Base-by-base conservation (phyloP, 805 yeast species). In the Zygoascus ofunaensis region DNA sequence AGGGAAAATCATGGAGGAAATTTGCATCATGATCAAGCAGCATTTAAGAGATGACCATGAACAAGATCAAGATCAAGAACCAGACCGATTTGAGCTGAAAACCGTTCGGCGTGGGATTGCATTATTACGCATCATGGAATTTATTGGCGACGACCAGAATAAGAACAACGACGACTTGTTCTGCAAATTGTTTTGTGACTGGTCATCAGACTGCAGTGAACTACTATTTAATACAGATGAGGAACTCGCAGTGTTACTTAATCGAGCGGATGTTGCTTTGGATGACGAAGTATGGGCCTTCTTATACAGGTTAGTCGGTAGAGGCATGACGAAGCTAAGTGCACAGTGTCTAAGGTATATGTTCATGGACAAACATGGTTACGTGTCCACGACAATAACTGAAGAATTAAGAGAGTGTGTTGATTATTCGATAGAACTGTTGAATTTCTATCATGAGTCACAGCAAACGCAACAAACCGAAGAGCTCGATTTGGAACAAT, bases 401-500 rank as follows among this genome's bases (percentile, higher is more conserved):
- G 17, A 24, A 4, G 21, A 14, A 20, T 24, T 37, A 12, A 17
- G 23, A 7, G 49, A 52, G 14, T 45, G 49, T 18, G 21, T 50
- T n/a, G 36, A 41, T 2, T 36, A 23, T 15, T 52, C 55, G 14
- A 45, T 49, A 21, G 33, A 50, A 12, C 47, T 59, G 2, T 45
- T 58, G 5, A 43, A 44, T 18, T 36, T 58, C 14, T 58, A 61
- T 30, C 19, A 12, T 3, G 20, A 37, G 7, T 19, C 39, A 8
- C 15, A 23, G 61, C 63, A 17, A 55, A 54, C 15, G 34, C 41
- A 5, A 38, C 41, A 22, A 45, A 43, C 14, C 38, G 30, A 26
- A 8, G 33, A 44, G 12, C 36, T 39, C 18, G 45, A 39, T 14
- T 58, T 56, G 46, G 39, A 55, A 7, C 46, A 50, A 33, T 62